phyloP scores from a whole-genome alignment of 2,329 filamentous ascomycete genomes.

The Sclerotinia glacialis region DNA sequence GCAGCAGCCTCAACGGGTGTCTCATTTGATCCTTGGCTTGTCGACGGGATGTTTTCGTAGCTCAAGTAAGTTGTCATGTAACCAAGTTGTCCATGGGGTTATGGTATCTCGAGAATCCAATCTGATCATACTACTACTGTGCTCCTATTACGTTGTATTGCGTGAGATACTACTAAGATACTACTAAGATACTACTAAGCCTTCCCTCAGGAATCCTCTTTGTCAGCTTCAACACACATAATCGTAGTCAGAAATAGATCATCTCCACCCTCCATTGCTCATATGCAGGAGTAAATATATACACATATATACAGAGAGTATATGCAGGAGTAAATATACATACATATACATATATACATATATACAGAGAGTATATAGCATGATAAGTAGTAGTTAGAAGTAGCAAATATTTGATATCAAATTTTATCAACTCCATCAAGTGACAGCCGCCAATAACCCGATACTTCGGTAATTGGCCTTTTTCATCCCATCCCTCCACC shows the following conservation, averaged over 20 bases:
- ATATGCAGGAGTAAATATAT: too few species aligned
- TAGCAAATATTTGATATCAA: too few species aligned
- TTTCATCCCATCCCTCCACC: neutral
- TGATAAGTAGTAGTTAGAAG: too few species aligned
- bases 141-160: neutral
- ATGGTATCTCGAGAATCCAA: constrained; percentile 11
- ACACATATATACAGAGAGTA: too few species aligned
- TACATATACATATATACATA: too few species aligned
- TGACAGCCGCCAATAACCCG: neutral
- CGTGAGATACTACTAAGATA: neutral
- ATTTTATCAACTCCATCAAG: neutral
- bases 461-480: constrained; percentile 4
- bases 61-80: neutral
- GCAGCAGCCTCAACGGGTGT: constrained; percentile 1
- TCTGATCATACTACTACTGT: constrained; percentile 4
- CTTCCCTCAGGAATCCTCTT: too few species aligned
- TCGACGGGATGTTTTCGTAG: neutral
- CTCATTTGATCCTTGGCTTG: neutral
- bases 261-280: neutral
- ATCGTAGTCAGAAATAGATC: neutral
- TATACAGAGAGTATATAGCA: too few species aligned
- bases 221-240: neutral
- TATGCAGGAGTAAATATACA: too few species aligned
- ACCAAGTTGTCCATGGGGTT: neutral
- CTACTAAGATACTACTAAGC: neutral